These are phyloP conservation scores for Penicillium alfredii DNA, from an alignment of 495 filamentous ascomycete species.

Conservation along the genomic window DNA sequence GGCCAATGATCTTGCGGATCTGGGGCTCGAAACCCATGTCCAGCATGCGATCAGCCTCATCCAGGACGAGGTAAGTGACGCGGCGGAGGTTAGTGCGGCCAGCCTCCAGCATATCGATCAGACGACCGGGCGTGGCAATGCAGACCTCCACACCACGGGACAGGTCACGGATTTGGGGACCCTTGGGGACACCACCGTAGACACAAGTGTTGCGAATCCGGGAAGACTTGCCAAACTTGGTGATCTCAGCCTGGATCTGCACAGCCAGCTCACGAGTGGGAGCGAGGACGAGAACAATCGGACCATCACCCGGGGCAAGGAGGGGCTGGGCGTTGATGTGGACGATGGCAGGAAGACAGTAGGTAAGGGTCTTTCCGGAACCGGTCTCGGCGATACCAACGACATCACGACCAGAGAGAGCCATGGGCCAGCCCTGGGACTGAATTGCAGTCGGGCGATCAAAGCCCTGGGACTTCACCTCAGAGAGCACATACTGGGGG, in stretches of 20 bases:
- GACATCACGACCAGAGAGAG: conserved; percentile 93
- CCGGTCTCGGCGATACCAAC: conserved; percentile 99
- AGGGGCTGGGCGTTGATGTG: conserved; percentile 99
- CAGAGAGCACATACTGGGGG: conserved; percentile 91
- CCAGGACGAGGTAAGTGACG: conserved; percentile 94
- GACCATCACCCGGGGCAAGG: conserved; percentile 91
- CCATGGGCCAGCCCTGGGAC: conserved; percentile 99
- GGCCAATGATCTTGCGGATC: conserved; percentile 93
- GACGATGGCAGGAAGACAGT: conserved; percentile 96
- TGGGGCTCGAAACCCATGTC: conserved; percentile 99
- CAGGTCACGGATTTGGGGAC: conserved; percentile 91
- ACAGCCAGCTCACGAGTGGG: conserved; percentile 97
- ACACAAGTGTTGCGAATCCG: conserved; percentile 98
- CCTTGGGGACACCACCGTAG: conserved; percentile 97
- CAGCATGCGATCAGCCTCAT: conserved; percentile 99
- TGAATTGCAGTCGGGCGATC: conserved; percentile 89
- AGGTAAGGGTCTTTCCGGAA: conserved; percentile 97
- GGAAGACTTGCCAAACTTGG: conserved; percentile 98
- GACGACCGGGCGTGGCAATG: conserved; percentile 93
- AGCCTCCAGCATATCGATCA: conserved; percentile 97
- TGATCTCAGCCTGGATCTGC: conserved; percentile 98
- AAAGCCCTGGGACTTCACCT: conserved; percentile 97
- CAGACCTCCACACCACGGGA: conserved; percentile 93
- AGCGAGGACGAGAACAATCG: conserved; percentile 91
- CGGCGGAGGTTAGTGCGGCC: conserved; percentile 97